Evolutionary conservation across 768 basidiomycete genomes (phyloP).

Genomic region (Suillus paluster): DNA sequence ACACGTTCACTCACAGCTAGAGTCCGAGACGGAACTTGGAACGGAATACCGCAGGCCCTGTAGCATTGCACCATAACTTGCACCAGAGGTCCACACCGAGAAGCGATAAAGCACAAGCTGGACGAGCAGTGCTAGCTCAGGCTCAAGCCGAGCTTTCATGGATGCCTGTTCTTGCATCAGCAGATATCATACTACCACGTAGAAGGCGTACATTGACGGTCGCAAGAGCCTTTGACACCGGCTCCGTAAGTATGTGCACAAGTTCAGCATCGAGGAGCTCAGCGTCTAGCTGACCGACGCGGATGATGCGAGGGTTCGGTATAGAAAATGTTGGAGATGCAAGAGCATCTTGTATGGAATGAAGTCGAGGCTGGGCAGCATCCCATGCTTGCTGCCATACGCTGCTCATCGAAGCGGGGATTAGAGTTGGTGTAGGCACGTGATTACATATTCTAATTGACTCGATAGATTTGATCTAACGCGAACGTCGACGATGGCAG

Average conservation of each 20-base stretch:
- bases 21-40: conserved; percentile 8
- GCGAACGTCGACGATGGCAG: conserved; percentile 57
- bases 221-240: conserved; percentile 73
- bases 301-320: conserved; percentile 53
- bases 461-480: conserved; percentile 10
- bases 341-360: conserved; percentile 49
- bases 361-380: conserved; percentile 57
- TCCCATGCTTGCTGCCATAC: conserved; percentile 70
- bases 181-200: conserved; percentile 5
- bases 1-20: conserved; percentile 24
- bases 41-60: conserved; percentile 73
- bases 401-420: conserved; percentile 7
- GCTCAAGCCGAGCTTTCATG: conserved; percentile 66
- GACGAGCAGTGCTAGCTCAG: conserved; percentile 73
- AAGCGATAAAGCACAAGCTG: conserved; percentile 78
- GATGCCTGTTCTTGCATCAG: conserved; percentile 49
- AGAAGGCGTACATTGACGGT: conserved; percentile 61
- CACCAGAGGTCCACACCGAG: conserved; percentile 79
- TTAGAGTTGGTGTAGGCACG: conserved; percentile 13
- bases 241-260: conserved; percentile 78
- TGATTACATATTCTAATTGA: conserved; percentile 18
- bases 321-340: conserved; percentile 29
- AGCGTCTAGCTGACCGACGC: conserved; percentile 92
- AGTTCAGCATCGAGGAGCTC: conserved; percentile 90
- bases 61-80: conserved; percentile 82